Evolutionary conservation across 2,329 filamentous ascomycete genomes (phyloP).

Genomic region (Magnaporthiopsis rhizophila): DNA sequence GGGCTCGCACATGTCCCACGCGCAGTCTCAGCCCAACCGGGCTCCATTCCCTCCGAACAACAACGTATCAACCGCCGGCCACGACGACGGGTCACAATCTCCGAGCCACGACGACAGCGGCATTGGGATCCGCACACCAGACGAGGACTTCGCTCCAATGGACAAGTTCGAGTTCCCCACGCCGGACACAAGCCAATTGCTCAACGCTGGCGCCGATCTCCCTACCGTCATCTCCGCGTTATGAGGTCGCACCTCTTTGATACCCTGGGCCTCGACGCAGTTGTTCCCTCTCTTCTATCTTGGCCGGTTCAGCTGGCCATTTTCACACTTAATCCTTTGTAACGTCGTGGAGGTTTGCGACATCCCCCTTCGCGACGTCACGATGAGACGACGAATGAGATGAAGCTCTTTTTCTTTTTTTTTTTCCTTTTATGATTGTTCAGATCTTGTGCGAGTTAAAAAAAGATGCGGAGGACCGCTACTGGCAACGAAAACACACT

Average conservation of each 20-base stretch:
- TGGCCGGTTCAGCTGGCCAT: neutral
- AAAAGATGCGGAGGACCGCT: neutral
- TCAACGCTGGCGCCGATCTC: conserved; percentile 20
- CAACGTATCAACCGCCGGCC: conserved; percentile 19
- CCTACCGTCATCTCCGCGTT: conserved; percentile 3
- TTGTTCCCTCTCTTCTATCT: neutral
- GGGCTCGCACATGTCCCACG: conserved; percentile 15
- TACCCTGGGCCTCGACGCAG: neutral
- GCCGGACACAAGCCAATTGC: conserved; percentile 16
- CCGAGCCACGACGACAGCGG: conserved; percentile 61
- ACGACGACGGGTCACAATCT: conserved; percentile 36
- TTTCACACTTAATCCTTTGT: neutral
- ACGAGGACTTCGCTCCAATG: conserved; percentile 51
- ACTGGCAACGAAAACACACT: neutral
- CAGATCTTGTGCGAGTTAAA: neutral
- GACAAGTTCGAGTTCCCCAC: conserved; percentile 38
- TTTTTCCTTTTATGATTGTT: neutral
- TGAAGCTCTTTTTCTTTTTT: neutral
- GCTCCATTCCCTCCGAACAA: conserved; percentile 39
- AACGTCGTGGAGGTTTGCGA: neutral
- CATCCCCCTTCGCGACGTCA: neutral
- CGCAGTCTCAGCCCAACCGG: conserved; percentile 39
- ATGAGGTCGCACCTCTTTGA: neutral
- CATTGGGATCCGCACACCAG: conserved; percentile 62
- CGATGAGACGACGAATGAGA: neutral